Evolutionary conservation across 768 basidiomycete species (phyloP), one percentile per base, ranked within the genome.

Genomic region (Trametes coccinea): DNA sequence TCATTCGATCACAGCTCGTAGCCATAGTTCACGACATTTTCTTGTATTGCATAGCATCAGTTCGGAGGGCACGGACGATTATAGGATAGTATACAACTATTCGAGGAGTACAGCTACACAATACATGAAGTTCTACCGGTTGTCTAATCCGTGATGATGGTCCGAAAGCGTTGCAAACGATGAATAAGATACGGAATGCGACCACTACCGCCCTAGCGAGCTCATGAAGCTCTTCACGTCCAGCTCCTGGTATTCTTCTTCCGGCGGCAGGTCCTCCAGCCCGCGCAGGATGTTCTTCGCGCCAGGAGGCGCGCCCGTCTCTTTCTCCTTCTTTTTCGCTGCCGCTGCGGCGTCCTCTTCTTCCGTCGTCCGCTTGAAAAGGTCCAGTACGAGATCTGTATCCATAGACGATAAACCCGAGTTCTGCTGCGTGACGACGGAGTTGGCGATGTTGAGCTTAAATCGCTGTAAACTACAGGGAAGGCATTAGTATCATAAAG

Each of bases 391-490:
- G 56, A 95, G 87, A 71, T 98, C 95, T 0, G 97, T 98, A 69
- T 96, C 95, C 95, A 99, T 98, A 2, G 93, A 93, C 1, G 88
- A 80, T 50, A 99, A 76, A 22, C 93, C 95, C 0, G 96, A 84
- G 72, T 99, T 99, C 73, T 99, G 95, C 72, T 99, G 95, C 1
- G 93, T 98, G 52, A 99, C 93, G 61, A 99, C 87, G 7, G 97
- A 94, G 66, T 93, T 89, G 33, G 97, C 97, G 67, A 99, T 96
- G 68, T 98, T 98, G 68, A 98, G 82, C 74, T 99, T 99, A 84
- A 99, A 99, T 52, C 95, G 92, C 82, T 99, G 97, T 63, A 99
- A 74, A 39, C 96, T 98, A 72, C 3, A 46, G 46, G 47, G 52
- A 31, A 17, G 56, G 17, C 33, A 44, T 44, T 66, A 67, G 33